These are phyloP conservation scores for Candida succiphila DNA, from an alignment of 805 yeast genomes.

Conservation along the genomic window DNA sequence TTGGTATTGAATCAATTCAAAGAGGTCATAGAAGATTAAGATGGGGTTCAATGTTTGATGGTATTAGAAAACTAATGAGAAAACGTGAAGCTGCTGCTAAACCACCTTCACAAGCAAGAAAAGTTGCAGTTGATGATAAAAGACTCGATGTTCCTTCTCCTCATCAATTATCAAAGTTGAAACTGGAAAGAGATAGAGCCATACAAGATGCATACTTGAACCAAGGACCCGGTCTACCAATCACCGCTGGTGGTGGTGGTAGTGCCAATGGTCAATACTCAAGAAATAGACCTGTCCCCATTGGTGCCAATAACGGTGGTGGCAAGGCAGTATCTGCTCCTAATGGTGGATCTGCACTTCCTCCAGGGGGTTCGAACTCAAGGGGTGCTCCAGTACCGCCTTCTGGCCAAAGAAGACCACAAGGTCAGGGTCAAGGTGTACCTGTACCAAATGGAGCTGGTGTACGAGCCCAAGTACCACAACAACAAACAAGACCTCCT, in stretches of 20 bases:
- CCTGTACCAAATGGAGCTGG: not conserved
- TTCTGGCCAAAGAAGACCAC: conserved; percentile 1
- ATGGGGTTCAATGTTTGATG: conserved; percentile 98
- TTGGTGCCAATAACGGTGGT: conserved; percentile 10
- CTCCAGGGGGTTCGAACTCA: conserved; percentile 2
- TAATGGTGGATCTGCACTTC: conserved; percentile 3
- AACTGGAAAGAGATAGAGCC: conserved; percentile 78
- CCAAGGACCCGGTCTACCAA: no score
- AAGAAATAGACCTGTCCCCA: no score
- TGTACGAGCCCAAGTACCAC: not conserved
- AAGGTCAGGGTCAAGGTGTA: not conserved
- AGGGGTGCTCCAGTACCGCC: conserved; percentile 4
- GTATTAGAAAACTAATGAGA: conserved; percentile 80
- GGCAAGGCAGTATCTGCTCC: conserved; percentile 1
- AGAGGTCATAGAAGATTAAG: conserved; percentile 84
- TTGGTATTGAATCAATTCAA: conserved; percentile 87
- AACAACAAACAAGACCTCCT: conserved; percentile 1
- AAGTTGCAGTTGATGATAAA: conserved; percentile 16
- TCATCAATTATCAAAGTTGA: conserved; percentile 71
- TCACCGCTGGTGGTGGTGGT: conserved; percentile 3
- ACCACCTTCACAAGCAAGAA: conserved; percentile 34
- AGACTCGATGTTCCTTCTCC: conserved; percentile 61
- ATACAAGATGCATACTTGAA: conserved; percentile 61
- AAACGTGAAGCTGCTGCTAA: conserved; percentile 73
- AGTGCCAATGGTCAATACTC: conserved; percentile 10